phyloP scores from a whole-genome alignment of 345 rosid species.

The Pistacia vera region DNA sequence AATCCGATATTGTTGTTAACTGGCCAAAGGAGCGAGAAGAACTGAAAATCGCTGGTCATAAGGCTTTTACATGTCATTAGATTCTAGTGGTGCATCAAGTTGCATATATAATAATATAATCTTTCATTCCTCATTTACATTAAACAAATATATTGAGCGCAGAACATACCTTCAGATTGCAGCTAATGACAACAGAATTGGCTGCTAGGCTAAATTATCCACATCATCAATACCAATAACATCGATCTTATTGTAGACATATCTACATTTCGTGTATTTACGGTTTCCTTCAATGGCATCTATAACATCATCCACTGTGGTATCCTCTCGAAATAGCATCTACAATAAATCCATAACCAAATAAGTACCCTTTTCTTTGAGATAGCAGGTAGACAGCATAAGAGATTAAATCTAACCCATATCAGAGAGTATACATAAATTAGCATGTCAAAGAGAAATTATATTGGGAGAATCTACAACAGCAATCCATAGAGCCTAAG shows the following conservation, averaged over 20 bases:
- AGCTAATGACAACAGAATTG: slow-evolving; percentile 96
- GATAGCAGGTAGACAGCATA: background rate
- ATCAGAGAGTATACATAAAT: slow-evolving; percentile 3
- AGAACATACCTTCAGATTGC: slow-evolving; percentile 83
- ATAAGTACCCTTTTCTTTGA: slow-evolving; percentile 4
- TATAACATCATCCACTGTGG: slow-evolving; percentile 97
- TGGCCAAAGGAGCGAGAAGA: background rate
- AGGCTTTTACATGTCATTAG: background rate
- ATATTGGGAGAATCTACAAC: background rate
- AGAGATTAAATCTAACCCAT: no score
- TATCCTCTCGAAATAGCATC: slow-evolving; percentile 98
- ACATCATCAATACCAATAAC: slow-evolving; percentile 96
- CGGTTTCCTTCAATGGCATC: slow-evolving; percentile 99
- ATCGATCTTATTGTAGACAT: slow-evolving; percentile 97
- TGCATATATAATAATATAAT: no score
- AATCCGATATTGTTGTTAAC: no score
- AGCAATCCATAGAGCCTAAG: background rate
- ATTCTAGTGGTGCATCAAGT: background rate
- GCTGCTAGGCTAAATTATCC: slow-evolving; percentile 89
- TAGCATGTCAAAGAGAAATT: background rate
- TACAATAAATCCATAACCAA: slow-evolving; percentile 35
- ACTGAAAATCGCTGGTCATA: background rate
- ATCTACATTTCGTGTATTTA: slow-evolving; percentile 89
- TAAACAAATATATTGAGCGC: background rate
- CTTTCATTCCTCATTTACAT: no score